Evolutionary conservation across 2,329 filamentous ascomycete species (phyloP).

Genomic region (Hypomyces rosellus): DNA sequence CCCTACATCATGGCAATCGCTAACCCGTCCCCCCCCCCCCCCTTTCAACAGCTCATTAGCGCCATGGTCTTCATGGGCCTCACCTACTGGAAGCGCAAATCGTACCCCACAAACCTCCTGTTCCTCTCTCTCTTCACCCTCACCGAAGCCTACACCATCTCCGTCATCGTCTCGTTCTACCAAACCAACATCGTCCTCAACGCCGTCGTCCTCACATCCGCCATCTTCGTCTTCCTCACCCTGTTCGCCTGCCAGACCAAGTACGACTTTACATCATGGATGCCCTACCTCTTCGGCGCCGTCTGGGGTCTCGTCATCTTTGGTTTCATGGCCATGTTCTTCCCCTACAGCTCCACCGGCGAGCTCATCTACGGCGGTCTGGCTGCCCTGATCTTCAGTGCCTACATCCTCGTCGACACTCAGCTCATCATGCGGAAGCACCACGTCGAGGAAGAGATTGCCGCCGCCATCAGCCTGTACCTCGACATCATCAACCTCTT

Average conservation of each 20-base stretch:
- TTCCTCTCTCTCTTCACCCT: conserved; percentile 89
- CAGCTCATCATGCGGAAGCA: conserved; percentile 93
- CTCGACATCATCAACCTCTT: conserved; percentile 97
- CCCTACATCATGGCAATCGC: conserved; percentile 5
- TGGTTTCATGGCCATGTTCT: conserved; percentile 86
- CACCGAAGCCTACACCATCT: conserved; percentile 88
- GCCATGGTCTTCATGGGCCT: conserved; percentile 78
- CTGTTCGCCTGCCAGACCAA: conserved; percentile 94
- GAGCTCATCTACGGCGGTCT: conserved; percentile 83
- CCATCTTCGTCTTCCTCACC: conserved; percentile 72
- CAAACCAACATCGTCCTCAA: conserved; percentile 77
- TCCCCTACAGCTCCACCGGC: conserved; percentile 72
- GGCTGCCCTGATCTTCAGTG: conserved; percentile 82
- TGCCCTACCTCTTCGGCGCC: conserved; percentile 86
- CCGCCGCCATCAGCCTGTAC: conserved; percentile 89
- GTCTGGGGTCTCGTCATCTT: conserved; percentile 90
- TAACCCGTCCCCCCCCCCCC: conserved; percentile 13
- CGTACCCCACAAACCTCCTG: conserved; percentile 87
- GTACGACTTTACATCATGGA: conserved; percentile 97
- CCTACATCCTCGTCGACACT: conserved; percentile 92
- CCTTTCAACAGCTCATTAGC: conserved; percentile 57
- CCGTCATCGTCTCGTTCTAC: conserved; percentile 89
- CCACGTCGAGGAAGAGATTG: conserved; percentile 97
- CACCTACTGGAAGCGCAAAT: conserved; percentile 94
- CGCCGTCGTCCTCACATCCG: conserved; percentile 80